Base-by-base conservation (phyloP, 2,329 filamentous ascomycete genomes). In the Diaporthe sp. region DNA sequence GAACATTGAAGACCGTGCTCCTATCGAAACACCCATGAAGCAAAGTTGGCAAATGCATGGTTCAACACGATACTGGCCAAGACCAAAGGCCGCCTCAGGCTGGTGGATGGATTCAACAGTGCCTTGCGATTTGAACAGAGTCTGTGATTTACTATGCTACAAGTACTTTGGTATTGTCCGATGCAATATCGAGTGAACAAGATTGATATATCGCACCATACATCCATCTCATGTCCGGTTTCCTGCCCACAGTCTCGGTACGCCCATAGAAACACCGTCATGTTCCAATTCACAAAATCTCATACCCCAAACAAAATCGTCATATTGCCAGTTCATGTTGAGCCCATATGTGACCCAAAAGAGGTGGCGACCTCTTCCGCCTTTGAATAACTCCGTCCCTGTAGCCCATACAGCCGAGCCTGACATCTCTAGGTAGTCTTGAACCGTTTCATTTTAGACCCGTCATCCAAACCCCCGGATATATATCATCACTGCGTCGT, bases 291-390 rank as follows among this genome's bases (percentile, higher is more conserved):
- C 46, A 19, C 9, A 17, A 31, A 22, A 69, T 7, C 9, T 19
- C 15, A 15, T 19, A 1, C 15, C 46, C 13, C 19, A 55, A 55
- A 34, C 0, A 44, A 6, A 17, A 4, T 42, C 25, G 19, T n/a
- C 46, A 22, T 53, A 3, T 7, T 53, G n/a, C 31, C 34, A 9
- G 10, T 55, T 69, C 65, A 39, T 69, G 17, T 55, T 42, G 65
- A 42, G 65, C 25, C 49, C 13, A 13, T 8, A 4, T 0, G 4
- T 17, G 44, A 55, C 46, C n/a, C 65, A 55, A 69, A 42, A 69
- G 34, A 55, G 49, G 65, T 69, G 65, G 65, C 65, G 65, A 69
- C 65, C 49, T 69, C n/a, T 42, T 55, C 65, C 46, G 65, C 46
- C 65, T 69, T n/a, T 69, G 55, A 15, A 37, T 19, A 55, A 69